phyloP scores from a whole-genome alignment of 2,329 filamentous ascomycete species.

The Colletotrichum sp. region DNA sequence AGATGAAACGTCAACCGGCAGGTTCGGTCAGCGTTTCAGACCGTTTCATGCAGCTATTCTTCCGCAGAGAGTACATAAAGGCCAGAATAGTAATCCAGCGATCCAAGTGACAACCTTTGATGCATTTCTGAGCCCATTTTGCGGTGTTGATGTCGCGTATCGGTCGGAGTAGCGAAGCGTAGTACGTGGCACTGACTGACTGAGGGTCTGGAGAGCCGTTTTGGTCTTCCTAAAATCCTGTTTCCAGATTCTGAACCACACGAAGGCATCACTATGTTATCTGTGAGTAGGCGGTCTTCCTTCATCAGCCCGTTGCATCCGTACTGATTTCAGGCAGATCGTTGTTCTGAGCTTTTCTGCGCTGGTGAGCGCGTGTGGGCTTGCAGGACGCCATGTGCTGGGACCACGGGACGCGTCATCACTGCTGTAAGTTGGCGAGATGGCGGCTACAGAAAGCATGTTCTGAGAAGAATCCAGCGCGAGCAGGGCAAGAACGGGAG shows the following conservation, averaged over 20 bases:
- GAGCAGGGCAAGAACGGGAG: background rate
- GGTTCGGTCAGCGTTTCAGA: background rate
- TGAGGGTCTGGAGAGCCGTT: background rate
- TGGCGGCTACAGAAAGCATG: background rate
- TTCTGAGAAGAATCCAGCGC: background rate
- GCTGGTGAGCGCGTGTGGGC: background rate
- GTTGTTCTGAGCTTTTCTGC: background rate
- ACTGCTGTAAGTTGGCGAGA: background rate
- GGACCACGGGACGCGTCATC: background rate
- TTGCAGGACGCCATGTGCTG: background rate
- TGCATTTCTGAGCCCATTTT: background rate
- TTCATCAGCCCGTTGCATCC: background rate
- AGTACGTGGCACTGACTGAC: background rate
- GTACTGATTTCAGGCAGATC: background rate
- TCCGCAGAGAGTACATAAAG: background rate
- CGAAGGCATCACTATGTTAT: background rate
- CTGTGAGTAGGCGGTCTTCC: background rate
- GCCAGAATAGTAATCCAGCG: background rate
- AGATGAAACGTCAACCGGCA: conserved; percentile 2
- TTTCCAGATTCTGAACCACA: background rate
- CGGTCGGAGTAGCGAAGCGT: background rate
- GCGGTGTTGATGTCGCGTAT: background rate
- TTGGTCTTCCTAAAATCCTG: background rate
- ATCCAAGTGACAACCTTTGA: rapidly evolving
- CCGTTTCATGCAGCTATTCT: background rate